Base-by-base conservation (phyloP, 352 stramenopile genomes). In the Thraustotheca clavata region DNA sequence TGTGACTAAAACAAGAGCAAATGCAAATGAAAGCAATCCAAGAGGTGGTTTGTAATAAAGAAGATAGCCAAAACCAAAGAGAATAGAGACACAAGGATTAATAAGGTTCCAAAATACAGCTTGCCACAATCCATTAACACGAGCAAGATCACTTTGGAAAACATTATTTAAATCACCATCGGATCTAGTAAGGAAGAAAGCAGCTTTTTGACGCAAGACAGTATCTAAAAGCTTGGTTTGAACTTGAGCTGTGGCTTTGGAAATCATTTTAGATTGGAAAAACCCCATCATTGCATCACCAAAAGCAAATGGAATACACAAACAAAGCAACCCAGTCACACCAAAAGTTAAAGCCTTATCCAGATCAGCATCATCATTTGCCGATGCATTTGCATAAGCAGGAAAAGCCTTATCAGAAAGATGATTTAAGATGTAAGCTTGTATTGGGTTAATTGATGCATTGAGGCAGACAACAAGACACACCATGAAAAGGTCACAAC, bases 211-310 rank as follows among this genome's bases (percentile, higher is more conserved):
- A 55, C 76, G 80, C 24, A 94, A 60, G 39, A 94, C 90, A 59
- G 86, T 94, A 50, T 85, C 71, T 3, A 94, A 74, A 50, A 94
- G 57, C 26, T 71, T 79, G 38, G 68, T 76, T 65, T 94, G 83
- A 68, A 94, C 76, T 46, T 73, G 76, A 52, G 91, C 81, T 0
- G 83, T 92, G 18, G 86, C 86, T 70, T 92, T 94, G 27, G 83
- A 83, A 57, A 94, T 94, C 86, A 94, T 94, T 52, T 94, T 94
- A 54, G 81, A 91, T 71, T 94, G 86, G 72, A 94, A 94, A 67
- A 89, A 93, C 39, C 86, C 86, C 33, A 94, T 83, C 1, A 79
- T 74, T 67, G 91, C 91, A 71, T 94, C 78, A n/a, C 83, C 86
- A 26, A 94, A 70, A 36, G 91, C 83, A 61, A 93, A 94, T 18